Conservation (phyloP, 495 filamentous ascomycete genomes). For the Pyrenula massariospora region DNA sequence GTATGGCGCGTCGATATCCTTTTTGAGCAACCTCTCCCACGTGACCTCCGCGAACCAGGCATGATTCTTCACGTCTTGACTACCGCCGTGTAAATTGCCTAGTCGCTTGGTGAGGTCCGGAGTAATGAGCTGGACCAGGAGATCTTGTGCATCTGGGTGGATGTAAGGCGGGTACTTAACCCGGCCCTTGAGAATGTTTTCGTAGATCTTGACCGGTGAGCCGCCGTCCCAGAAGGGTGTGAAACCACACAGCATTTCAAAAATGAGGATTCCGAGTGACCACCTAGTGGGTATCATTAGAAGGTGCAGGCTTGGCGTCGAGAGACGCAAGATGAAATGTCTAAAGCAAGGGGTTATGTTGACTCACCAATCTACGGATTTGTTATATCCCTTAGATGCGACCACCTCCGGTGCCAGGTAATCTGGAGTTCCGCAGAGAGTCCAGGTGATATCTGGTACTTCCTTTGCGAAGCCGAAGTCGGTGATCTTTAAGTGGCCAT, state of each 20-base stretch:
- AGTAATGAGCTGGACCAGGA: conserved; percentile 87
- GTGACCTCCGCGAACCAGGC: conserved; percentile 96
- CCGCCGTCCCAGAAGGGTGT: conserved; percentile 98
- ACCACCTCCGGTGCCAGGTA: conserved; percentile 97
- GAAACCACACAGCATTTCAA: conserved; percentile 98
- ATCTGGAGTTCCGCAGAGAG: conserved; percentile 95
- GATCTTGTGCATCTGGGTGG: conserved; percentile 83
- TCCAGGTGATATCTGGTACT: conserved; percentile 98
- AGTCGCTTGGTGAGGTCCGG: conserved; percentile 88
- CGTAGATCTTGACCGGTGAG: conserved; percentile 97
- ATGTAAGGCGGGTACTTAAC: conserved; percentile 96
- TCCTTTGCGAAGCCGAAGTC: conserved; percentile 99
- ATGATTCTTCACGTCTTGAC: conserved; percentile 87
- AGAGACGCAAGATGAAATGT: conserved; percentile 2
- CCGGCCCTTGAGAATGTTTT: conserved; percentile 88
- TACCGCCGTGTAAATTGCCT: conserved; percentile 87
- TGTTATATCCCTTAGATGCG: conserved; percentile 95
- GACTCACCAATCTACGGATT: conserved; percentile 93
- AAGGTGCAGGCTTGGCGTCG: neutral
- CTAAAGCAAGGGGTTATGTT: neutral
- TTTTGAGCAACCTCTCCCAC: conserved; percentile 84
- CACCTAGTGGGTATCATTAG: conserved; percentile 47
- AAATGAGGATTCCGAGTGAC: conserved; percentile 96
- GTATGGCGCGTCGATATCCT: conserved; percentile 97
- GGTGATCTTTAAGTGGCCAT: conserved; percentile 96